phyloP scores from a whole-genome alignment of 495 filamentous ascomycete genomes.

The Xylaria palmicola region DNA sequence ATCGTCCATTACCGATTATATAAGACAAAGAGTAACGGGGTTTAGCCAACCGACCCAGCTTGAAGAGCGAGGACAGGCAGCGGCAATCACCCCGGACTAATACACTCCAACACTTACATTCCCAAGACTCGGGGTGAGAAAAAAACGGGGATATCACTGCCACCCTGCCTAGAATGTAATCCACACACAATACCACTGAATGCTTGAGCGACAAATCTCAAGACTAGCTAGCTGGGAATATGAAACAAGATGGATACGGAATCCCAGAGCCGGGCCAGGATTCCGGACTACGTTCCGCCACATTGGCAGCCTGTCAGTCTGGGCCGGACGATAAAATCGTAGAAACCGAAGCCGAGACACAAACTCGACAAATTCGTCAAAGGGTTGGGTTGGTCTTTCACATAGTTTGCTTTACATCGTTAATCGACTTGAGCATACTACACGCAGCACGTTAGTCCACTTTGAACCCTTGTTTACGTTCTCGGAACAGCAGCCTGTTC shows the following conservation, averaged over 20 bases:
- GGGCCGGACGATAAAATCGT: not conserved
- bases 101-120: constrained; percentile 4
- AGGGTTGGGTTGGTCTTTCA: too few species aligned
- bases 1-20: constrained; percentile 34
- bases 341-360: not conserved
- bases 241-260: not conserved
- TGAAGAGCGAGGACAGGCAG: not conserved
- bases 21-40: constrained; percentile 15
- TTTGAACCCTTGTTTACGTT: not conserved
- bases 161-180: not conserved
- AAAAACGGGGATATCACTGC: not conserved
- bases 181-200: not conserved
- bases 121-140: not conserved
- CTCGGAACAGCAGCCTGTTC: not conserved
- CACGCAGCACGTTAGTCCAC: constrained; percentile 13
- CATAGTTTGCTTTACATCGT: constrained; percentile 27
- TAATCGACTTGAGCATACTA: constrained; percentile 43
- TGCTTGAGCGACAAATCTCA: not conserved
- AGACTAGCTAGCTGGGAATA: not conserved
- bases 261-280: not conserved
- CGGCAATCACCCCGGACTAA: not conserved
- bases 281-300: not conserved
- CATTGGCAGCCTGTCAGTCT: not conserved
- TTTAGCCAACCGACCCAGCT: constrained; percentile 12
- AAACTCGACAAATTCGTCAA: not conserved